phyloP scores from a whole-genome alignment of 2,329 filamentous ascomycete species.

The Cercospora berteroae region DNA sequence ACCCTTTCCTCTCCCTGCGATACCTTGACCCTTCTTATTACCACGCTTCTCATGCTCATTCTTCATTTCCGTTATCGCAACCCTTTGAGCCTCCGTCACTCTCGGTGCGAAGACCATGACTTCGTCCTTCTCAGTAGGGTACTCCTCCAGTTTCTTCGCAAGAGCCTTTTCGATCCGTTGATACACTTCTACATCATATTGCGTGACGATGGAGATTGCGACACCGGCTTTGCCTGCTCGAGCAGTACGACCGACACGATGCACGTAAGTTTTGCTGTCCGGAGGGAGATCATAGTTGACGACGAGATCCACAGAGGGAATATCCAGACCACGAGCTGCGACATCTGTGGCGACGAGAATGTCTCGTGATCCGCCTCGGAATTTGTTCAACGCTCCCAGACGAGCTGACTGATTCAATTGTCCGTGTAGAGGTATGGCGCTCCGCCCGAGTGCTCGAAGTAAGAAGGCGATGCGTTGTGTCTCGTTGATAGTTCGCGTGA shows the following conservation, averaged over 20 bases:
- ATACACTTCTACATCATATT: constrained; percentile 82
- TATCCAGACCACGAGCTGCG: constrained; percentile 88
- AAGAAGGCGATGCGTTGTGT: constrained; percentile 82
- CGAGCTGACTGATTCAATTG: constrained; percentile 85
- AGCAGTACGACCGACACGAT: constrained; percentile 83
- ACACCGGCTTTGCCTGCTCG: constrained; percentile 81
- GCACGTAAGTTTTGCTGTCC: constrained; percentile 87
- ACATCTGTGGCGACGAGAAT: constrained; percentile 93
- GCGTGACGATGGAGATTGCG: constrained; percentile 77
- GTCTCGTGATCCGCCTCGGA: constrained; percentile 73
- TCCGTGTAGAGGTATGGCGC: constrained; percentile 88
- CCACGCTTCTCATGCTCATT: constrained; percentile 67
- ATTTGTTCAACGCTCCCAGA: constrained; percentile 85
- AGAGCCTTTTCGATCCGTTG: constrained; percentile 78
- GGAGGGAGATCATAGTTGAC: constrained; percentile 81
- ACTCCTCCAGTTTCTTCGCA: constrained; percentile 71
- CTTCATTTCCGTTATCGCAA: constrained; percentile 80
- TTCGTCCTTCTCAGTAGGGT: constrained; percentile 72
- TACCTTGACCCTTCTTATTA: constrained; percentile 51
- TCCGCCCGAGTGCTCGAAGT: constrained; percentile 79
- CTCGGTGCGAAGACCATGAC: constrained; percentile 76
- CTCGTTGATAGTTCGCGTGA: constrained; percentile 88
- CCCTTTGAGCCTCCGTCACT: constrained; percentile 79
- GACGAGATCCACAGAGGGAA: constrained; percentile 84
- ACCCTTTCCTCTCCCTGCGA: constrained; percentile 53